A percentile compares a stretch with the other conserved stretches of the same genome.
Conservation (phyloP, 441 rosid genomes). For the Biscutella laevigata region DNA sequence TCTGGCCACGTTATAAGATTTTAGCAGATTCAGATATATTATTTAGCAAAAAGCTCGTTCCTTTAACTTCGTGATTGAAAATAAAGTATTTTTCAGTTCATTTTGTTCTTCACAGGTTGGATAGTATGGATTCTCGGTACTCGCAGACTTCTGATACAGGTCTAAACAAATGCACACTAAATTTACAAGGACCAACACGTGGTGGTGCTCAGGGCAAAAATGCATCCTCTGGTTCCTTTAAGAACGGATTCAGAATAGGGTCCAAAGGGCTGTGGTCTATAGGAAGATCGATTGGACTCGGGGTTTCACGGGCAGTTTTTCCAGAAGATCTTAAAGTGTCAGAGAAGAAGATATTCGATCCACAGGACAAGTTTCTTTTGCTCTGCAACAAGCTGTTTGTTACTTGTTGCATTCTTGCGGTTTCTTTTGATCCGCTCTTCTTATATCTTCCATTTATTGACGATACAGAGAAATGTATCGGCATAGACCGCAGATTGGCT, state of each 20-base stretch:
- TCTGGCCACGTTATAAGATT: no score
- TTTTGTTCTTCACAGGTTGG: constrained; percentile 52
- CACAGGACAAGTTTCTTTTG: constrained; percentile 81
- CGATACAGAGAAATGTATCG: constrained; percentile 43
- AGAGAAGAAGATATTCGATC: constrained; percentile 84
- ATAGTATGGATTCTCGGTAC: constrained; percentile 78
- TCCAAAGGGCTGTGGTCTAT: constrained; percentile 88
- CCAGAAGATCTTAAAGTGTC: constrained; percentile 94
- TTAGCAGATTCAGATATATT: neutral
- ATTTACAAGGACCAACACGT: constrained; percentile 50
- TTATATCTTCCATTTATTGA: constrained; percentile 82
- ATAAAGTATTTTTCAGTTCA: constrained; percentile 8
- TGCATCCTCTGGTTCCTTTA: constrained; percentile 59
- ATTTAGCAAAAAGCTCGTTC: neutral
- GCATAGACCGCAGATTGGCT: constrained; percentile 67
- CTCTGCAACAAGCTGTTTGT: constrained; percentile 71
- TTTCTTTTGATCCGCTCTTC: constrained; percentile 85
- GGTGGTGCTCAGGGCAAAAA: constrained; percentile 31
- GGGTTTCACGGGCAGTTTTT: constrained; percentile 83
- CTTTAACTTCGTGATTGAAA: neutral
- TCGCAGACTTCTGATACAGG: constrained; percentile 59
- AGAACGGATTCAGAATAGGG: constrained; percentile 69
- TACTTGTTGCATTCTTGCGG: constrained; percentile 73
- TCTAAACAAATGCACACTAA: constrained; percentile 59
- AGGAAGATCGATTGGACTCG: constrained; percentile 85